Evolutionary conservation across 2,329 filamentous ascomycete genomes (phyloP).

Genomic region (Phialophora tarda): DNA sequence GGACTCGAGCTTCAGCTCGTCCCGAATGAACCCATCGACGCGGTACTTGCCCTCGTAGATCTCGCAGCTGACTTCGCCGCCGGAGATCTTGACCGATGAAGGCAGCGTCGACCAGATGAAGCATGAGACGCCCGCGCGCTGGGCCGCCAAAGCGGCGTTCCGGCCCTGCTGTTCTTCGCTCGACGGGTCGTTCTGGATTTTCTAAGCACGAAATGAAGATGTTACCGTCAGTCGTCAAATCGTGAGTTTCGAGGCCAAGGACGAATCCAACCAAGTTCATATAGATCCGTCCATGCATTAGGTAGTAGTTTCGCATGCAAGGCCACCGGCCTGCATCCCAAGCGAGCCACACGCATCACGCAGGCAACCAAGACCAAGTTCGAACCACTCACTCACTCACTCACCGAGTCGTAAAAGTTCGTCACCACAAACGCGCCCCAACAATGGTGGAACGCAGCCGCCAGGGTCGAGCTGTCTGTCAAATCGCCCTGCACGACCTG

Average conservation of each 20-base stretch:
- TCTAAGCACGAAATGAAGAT: not conserved
- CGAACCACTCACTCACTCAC: not conserved
- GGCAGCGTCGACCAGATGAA: slow-evolving; percentile 34
- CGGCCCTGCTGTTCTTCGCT: slow-evolving; percentile 34
- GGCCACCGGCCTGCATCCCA: too few species aligned
- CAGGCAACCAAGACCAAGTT: not conserved
- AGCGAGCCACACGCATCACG: not conserved
- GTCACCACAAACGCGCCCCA: slow-evolving; percentile 37
- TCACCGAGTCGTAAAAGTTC: slow-evolving; percentile 33
- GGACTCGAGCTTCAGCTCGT: slow-evolving; percentile 32
- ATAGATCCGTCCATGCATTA: too few species aligned
- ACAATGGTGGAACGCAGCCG: slow-evolving; percentile 23
- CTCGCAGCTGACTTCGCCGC: slow-evolving; percentile 27
- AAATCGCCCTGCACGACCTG: slow-evolving; percentile 41
- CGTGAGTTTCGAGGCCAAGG: too few species aligned
- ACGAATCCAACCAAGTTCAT: too few species aligned
- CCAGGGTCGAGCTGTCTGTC: slow-evolving; percentile 30
- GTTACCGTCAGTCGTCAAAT: not conserved
- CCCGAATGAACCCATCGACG: slow-evolving; percentile 36
- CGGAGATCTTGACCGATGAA: slow-evolving; percentile 26
- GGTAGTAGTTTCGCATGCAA: too few species aligned
- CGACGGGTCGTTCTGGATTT: slow-evolving; percentile 29
- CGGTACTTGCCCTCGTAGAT: slow-evolving; percentile 37
- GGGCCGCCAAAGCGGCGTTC: slow-evolving; percentile 27
- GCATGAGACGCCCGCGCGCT: slow-evolving; percentile 25